Base-by-base conservation (phyloP, 805 yeast species). In the Saccharomycopsis olivae region DNA sequence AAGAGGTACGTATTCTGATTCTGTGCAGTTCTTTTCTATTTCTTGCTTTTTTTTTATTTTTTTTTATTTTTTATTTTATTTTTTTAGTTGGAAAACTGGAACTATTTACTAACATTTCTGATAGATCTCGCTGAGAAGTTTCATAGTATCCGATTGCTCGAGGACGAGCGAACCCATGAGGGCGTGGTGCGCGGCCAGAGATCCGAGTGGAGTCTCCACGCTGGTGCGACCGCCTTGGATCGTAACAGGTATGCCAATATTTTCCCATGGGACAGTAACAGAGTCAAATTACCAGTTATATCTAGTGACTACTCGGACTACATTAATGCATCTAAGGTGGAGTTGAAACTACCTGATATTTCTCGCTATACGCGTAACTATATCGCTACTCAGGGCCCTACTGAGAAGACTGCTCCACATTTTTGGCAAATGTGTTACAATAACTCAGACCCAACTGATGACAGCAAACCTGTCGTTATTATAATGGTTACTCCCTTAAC, bases 351-450 rank as follows among this genome's bases (percentile, higher is more conserved):
- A 9, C 40, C 44, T 4, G 41, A 50, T 13, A 35, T 41, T 9
- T 35, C 40, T 4, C 17, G n/a, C 8, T 32, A 21, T 43, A 36
- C 41, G 11, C 20, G 38, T 4, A 48, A 46, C n/a, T 81, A 77
- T 53, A 77, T 82, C 24, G 83, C 86, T 0, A 65, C 81, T 2
- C 94, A 82, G 52, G 94, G 89, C 2, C 98, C 98, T 1, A 62
- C 80, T n/a, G 60, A 56, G 11, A 61, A 64, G 25, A 88, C 97
- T 0, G 68, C 73, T 47, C 74, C 74, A 3, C 95, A 92, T 55
- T 89, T 92, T 53, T 92, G 96, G 96, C 84, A 78, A 47, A 81
- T 87, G 73, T 69, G 84, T 10, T 66, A 73, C 36, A 73, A 78
- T 35, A 70, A 79, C 49, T 57, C 68, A 20, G 68, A 75, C 3